Evolutionary conservation across 306 rosid species (phyloP).

Genomic region (barrel medic (Medicago truncatula)): DNA sequence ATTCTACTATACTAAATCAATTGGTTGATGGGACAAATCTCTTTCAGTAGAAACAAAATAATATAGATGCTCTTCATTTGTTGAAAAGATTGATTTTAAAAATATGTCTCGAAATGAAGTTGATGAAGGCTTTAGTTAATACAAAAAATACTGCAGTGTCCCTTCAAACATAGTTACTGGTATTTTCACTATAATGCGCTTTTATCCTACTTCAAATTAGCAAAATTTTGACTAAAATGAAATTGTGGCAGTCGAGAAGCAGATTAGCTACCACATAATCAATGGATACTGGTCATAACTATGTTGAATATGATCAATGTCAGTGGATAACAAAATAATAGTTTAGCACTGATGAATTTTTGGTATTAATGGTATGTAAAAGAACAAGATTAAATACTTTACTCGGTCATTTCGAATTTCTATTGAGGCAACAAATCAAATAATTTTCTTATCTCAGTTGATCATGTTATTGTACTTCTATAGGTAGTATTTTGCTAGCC

Average conservation of each 20-base stretch:
- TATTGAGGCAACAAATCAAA: slow-evolving; percentile 13
- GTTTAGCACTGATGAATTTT: slow-evolving; percentile 8
- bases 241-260: slow-evolving; percentile 16
- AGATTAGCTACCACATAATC: slow-evolving; percentile 22
- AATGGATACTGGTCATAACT: slow-evolving; percentile 1
- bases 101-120: slow-evolving; percentile 21
- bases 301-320: slow-evolving; percentile 22
- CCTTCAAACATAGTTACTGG: slow-evolving; percentile 1
- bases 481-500: not conserved
- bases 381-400: slow-evolving; percentile 2
- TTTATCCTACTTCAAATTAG: not conserved
- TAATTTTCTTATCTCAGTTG: slow-evolving; percentile 6
- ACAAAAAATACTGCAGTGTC: not conserved
- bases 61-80: slow-evolving; percentile 31
- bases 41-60: slow-evolving; percentile 13
- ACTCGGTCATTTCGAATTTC: slow-evolving; percentile 10
- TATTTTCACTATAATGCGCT: slow-evolving; percentile 5
- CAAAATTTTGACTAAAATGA: not conserved
- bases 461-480: slow-evolving; percentile 8
- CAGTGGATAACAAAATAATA: not conserved
- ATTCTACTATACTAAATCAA: slow-evolving; percentile 6
- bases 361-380: slow-evolving; percentile 18
- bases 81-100: slow-evolving; percentile 23
- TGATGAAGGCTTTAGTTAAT: not conserved
- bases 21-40: slow-evolving; percentile 28